Evolutionary conservation across 176 grass and related monocot species (phyloP).

Genomic region (Zoysia japonica): DNA sequence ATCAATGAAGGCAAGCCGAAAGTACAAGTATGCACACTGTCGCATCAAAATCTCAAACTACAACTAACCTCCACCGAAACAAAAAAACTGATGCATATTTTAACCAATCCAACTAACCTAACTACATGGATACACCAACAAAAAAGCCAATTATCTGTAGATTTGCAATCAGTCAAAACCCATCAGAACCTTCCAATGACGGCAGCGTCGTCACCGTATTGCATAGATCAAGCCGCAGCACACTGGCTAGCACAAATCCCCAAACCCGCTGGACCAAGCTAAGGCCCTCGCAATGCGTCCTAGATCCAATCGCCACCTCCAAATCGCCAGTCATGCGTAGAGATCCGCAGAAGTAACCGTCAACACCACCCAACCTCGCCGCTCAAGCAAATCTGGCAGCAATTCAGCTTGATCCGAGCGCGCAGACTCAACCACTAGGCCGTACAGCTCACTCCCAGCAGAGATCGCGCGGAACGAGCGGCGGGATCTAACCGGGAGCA

Average conservation of each 20-base stretch:
- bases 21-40: not conserved
- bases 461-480: constrained; percentile 38
- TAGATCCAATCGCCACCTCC: constrained; percentile 10
- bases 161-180: not conserved
- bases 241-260: not conserved
- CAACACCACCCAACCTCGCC: not conserved
- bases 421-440: not conserved
- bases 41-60: constrained; percentile 1
- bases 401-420: constrained; percentile 37
- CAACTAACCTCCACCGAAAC: not conserved
- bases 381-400: constrained; percentile 6
- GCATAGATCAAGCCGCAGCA: constrained; percentile 6
- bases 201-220: not conserved
- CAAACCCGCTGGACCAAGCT: not conserved
- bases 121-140: not conserved
- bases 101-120: not conserved
- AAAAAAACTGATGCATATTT: not conserved
- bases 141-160: not conserved
- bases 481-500: constrained; percentile 38
- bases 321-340: not conserved
- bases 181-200: not conserved
- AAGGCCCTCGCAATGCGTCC: not conserved
- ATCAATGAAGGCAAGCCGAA: not conserved
- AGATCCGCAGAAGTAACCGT: constrained; percentile 23
- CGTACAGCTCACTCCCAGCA: not conserved